Percentiles rank a stretch among this genome's conserved stretches.
Evolutionary conservation across 2,329 filamentous ascomycete species (phyloP).

Genomic region (Alternaria conjuncta): DNA sequence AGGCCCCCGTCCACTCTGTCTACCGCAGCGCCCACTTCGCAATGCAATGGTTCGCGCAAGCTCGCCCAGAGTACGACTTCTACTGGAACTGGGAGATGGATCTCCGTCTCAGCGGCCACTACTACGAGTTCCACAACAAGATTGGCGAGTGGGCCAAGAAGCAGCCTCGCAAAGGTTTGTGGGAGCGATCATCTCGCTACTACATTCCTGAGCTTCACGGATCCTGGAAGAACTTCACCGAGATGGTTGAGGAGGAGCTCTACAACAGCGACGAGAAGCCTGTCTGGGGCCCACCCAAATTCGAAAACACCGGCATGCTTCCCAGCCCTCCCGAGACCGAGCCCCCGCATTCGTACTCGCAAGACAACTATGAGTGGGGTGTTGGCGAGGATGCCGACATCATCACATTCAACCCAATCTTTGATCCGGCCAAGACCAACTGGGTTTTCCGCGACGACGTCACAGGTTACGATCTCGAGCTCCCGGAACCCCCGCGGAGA

Average conservation of each 20-base stretch:
- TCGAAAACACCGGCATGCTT: constrained; percentile 59
- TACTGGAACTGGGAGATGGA: constrained; percentile 94
- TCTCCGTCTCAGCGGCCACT: constrained; percentile 77
- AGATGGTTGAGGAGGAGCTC: constrained; percentile 66
- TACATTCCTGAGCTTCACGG: constrained; percentile 75
- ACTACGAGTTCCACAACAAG: constrained; percentile 79
- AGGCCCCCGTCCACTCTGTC: constrained; percentile 79
- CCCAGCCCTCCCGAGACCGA: constrained; percentile 67
- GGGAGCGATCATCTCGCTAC: constrained; percentile 75
- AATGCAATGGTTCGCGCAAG: constrained; percentile 59
- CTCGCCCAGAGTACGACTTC: constrained; percentile 59
- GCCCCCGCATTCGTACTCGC: constrained; percentile 64
- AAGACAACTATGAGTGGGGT: constrained; percentile 76
- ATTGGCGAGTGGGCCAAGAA: constrained; percentile 68
- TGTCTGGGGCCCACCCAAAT: constrained; percentile 68
- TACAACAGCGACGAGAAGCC: constrained; percentile 56
- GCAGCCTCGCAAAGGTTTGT: constrained; percentile 74
- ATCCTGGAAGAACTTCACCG: constrained; percentile 71
- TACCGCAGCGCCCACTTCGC: constrained; percentile 70
- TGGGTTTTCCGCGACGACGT: constrained; percentile 75
- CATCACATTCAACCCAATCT: constrained; percentile 78
- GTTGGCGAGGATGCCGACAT: constrained; percentile 77
- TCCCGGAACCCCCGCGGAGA: constrained; percentile 69
- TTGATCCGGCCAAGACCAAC: constrained; percentile 73
- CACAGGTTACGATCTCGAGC: constrained; percentile 66